Base-by-base conservation (phyloP, 208 protist species). In the Acanthamoeba royreba region DNA sequence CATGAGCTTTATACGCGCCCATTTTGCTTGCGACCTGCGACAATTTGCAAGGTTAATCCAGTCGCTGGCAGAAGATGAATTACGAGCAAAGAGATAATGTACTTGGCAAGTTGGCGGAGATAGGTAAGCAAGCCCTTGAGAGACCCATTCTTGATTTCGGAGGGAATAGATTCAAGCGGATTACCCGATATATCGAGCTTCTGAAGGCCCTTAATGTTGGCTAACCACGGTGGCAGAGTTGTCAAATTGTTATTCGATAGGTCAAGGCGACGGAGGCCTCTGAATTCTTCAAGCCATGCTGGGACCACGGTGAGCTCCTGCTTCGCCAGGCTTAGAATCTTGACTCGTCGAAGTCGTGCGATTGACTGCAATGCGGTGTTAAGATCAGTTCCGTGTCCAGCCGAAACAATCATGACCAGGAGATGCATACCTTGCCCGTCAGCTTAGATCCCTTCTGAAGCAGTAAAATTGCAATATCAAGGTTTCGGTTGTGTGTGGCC, bases 221-320 rank as follows among this genome's bases (percentile, higher is more conserved):
- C 61, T 31, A 87, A 45, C 31, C 28, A 87, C 19, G 77, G 22
- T 8, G 77, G 77, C 25, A 87, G 42, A 9, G 77, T n/a, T 4
- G 77, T 87, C 17, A 87, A 45, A 28, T 31, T 0, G 77, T 87
- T 87, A n/a, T 87, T 9, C 19, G 77, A 87, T 31, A 87, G 77
- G 42, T 87, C 42, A 28, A 87, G 77, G 43, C 22, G 46, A 38
- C 77, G 77, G 28, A 87, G 77, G 42, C 28, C 49, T 22, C 55
- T 87, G 77, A 87, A 87, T 38, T 87, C 77, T 45, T 87, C 49
- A 13, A 87, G n/a, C 77, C 77, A 87, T 15, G 77, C 77, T 45
- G 77, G 49, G 31, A 87, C 77, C 77, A 38, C 28, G 2, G 61
- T 72, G 61, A 72, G 61, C 7, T 15, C 61, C 61, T 2, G 8